Percentiles rank a stretch among this genome's conserved stretches.
These are phyloP conservation scores for Penicillium brevicompactum DNA, from an alignment of 2,329 filamentous ascomycete species.

Conservation along the genomic window DNA sequence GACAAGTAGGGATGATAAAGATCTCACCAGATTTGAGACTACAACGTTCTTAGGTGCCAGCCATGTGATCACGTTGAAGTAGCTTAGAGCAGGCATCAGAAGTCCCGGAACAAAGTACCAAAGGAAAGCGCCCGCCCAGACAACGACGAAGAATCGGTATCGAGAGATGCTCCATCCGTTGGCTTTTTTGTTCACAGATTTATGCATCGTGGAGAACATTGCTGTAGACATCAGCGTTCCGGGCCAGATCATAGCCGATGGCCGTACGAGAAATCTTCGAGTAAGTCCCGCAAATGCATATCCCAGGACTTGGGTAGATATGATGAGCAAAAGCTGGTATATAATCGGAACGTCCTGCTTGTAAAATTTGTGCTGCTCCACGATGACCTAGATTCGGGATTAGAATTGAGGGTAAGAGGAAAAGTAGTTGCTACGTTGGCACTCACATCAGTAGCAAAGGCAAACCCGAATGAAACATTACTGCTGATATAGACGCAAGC, in stretches of 20 bases:
- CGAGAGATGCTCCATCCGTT: conserved; percentile 81
- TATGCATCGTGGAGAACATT: conserved; percentile 86
- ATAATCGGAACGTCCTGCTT: conserved; percentile 74
- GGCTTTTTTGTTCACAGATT: conserved; percentile 77
- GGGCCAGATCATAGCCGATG: conserved; percentile 90
- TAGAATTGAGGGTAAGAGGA: neutral
- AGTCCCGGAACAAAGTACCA: conserved; percentile 88
- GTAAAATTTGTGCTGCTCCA: conserved; percentile 88
- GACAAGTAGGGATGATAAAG: neutral
- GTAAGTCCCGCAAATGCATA: conserved; percentile 85
- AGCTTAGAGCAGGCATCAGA: conserved; percentile 80
- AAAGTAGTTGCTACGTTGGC: neutral
- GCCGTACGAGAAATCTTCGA: conserved; percentile 77
- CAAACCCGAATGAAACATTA: conserved; percentile 87
- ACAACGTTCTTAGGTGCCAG: conserved; percentile 85
- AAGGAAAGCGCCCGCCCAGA: conserved; percentile 70
- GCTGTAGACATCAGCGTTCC: conserved; percentile 84
- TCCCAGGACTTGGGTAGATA: conserved; percentile 84
- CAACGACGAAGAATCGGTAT: conserved; percentile 79
- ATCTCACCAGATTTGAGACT: conserved; percentile 69
- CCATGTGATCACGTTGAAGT: conserved; percentile 89
- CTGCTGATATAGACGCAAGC: conserved; percentile 87
- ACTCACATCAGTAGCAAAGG: conserved; percentile 77
- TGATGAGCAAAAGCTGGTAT: conserved; percentile 79
- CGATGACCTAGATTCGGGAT: conserved; percentile 61